phyloP scores from a whole-genome alignment of 805 yeast genomes.

The Kuraishia ogatae region DNA sequence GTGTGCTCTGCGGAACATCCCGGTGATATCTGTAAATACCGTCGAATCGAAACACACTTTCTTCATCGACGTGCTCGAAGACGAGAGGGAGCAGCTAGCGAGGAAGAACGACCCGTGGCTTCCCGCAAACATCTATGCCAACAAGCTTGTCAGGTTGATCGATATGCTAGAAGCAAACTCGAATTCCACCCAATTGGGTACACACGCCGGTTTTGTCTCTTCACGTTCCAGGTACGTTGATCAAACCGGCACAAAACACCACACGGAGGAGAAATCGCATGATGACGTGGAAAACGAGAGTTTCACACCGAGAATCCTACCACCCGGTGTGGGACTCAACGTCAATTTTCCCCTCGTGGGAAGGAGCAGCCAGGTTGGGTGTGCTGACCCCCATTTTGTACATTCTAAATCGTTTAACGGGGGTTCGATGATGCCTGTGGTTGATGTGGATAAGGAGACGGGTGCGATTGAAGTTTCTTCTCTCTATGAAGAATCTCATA shows the following conservation, averaged over 20 bases:
- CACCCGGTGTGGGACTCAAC: slow-evolving; percentile 37
- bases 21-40: slow-evolving; percentile 12
- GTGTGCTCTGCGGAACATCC: slow-evolving; percentile 14
- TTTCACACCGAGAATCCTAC: slow-evolving; percentile 25
- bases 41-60: not conserved
- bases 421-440: slow-evolving; percentile 12
- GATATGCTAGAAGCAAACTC: not conserved
- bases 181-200: not conserved
- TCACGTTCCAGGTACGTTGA: slow-evolving; percentile 9
- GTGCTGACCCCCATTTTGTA: slow-evolving; percentile 32
- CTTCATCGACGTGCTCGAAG: not conserved
- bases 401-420: slow-evolving; percentile 38
- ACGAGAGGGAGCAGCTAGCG: not conserved
- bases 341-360: slow-evolving; percentile 39
- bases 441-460: slow-evolving; percentile 5
- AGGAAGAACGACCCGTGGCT: not conserved
- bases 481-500: not conserved
- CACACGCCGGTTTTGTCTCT: slow-evolving; percentile 13
- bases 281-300: slow-evolving; percentile 2
- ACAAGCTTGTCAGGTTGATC: not conserved
- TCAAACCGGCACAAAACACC: slow-evolving; percentile 2
- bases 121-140: not conserved
- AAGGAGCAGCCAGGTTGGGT: slow-evolving; percentile 20
- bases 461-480: not conserved
- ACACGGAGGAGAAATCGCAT: slow-evolving; percentile 1